phyloP scores from a whole-genome alignment of 768 basidiomycete genomes.

The Tricholoma matsutake region DNA sequence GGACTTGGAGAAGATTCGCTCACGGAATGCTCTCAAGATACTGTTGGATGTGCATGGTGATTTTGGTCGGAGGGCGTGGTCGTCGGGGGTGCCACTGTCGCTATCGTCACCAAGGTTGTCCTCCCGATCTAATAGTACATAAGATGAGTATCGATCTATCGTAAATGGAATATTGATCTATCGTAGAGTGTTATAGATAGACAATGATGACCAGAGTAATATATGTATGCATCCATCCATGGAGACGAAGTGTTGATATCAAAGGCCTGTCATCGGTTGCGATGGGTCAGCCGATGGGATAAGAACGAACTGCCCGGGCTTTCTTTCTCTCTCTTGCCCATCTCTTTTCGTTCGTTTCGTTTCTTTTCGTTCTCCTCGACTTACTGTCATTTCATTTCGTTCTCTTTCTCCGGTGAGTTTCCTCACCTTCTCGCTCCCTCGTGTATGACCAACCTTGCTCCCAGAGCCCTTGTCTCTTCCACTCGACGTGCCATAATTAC shows the following conservation, averaged over 20 bases:
- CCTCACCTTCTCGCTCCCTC: not conserved
- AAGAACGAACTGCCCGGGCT: conserved; percentile 15
- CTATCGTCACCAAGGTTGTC: conserved; percentile 39
- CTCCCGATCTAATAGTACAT: conserved; percentile 23
- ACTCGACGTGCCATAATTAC: conserved; percentile 40
- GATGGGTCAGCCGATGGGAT: conserved; percentile 21
- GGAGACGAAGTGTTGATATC: conserved; percentile 5
- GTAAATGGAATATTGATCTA: conserved; percentile 7
- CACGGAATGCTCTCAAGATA: conserved; percentile 93
- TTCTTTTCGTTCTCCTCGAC: conserved; percentile 33
- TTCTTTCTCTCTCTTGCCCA: conserved; percentile 20
- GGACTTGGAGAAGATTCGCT: conserved; percentile 86
- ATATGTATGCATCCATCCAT: not conserved
- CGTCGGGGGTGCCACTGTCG: conserved; percentile 36
- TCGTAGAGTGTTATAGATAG: too few species aligned
- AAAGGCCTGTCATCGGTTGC: not conserved
- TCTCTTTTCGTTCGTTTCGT: conserved; percentile 40
- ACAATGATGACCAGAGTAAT: too few species aligned
- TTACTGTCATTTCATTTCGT: conserved; percentile 34
- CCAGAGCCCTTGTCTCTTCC: conserved; percentile 42
- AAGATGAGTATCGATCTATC: conserved; percentile 10
- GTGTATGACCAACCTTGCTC: not conserved
- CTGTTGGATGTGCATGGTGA: conserved; percentile 89
- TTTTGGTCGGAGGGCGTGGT: conserved; percentile 62
- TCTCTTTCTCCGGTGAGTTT: conserved; percentile 42